Conservation (phyloP, 139 green algal species). For the Gonium pectorale region DNA sequence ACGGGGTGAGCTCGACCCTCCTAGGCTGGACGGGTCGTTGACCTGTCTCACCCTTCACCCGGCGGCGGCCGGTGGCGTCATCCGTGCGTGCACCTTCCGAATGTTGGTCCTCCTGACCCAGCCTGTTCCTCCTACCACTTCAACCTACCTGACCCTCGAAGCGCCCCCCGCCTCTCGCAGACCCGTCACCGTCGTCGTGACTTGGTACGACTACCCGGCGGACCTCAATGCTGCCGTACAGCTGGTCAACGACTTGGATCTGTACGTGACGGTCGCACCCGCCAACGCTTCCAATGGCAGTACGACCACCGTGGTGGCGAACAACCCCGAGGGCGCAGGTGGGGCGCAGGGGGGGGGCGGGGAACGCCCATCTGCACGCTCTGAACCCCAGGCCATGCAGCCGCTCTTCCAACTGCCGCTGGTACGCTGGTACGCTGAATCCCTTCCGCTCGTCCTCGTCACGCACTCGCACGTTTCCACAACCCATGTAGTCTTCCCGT, state of each 20-base stretch:
- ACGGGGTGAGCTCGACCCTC: constrained; percentile 21
- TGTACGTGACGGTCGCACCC: constrained; percentile 46
- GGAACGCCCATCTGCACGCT: not conserved
- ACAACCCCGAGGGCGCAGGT: constrained; percentile 9
- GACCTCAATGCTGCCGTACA: constrained; percentile 22
- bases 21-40: no score
- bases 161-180: not conserved
- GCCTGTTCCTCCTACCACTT: no score
- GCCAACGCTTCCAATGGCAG: not conserved
- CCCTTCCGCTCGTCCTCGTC: not conserved
- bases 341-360: not conserved
- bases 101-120: no score
- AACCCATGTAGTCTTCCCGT: not conserved
- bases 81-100: no score
- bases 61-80: no score
- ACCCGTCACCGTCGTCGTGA: constrained; percentile 76
- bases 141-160: no score
- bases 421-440: not conserved
- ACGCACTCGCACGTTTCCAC: not conserved
- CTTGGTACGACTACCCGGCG: constrained; percentile 74
- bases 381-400: not conserved
- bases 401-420: not conserved
- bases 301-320: not conserved
- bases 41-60: no score
- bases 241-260: constrained; percentile 92